Evolutionary conservation across 1,284 basidiomycete genomes (phyloP).

Genomic region (Pseudozyma sp.): DNA sequence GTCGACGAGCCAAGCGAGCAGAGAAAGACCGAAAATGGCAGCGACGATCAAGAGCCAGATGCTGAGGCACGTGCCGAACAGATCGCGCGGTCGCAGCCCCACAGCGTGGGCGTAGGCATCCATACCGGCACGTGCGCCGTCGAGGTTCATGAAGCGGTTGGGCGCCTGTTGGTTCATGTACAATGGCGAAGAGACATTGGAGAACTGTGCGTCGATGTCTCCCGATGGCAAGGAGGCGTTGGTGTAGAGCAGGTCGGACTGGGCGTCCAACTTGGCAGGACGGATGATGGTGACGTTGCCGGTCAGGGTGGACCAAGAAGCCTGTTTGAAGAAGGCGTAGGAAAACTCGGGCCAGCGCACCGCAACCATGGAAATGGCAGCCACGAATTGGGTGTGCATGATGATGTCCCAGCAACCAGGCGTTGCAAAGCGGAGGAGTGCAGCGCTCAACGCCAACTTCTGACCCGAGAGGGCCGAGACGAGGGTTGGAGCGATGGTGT

Average conservation of each 20-base stretch:
- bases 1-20: slow-evolving; percentile 74
- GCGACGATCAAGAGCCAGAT: slow-evolving; percentile 85
- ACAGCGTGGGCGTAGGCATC: slow-evolving; percentile 82
- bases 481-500: slow-evolving; percentile 69
- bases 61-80: slow-evolving; percentile 84
- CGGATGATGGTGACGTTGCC: slow-evolving; percentile 54
- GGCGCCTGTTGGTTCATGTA: slow-evolving; percentile 78
- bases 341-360: slow-evolving; percentile 92
- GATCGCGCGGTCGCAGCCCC: slow-evolving; percentile 82
- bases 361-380: slow-evolving; percentile 85
- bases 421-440: slow-evolving; percentile 89
- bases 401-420: slow-evolving; percentile 92
- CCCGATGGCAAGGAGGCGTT: slow-evolving; percentile 52
- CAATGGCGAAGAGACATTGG: slow-evolving; percentile 78
- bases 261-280: slow-evolving; percentile 14
- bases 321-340: slow-evolving; percentile 73
- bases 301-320: slow-evolving; percentile 69
- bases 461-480: slow-evolving; percentile 90
- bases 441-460: slow-evolving; percentile 83
- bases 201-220: slow-evolving; percentile 72
- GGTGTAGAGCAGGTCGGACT: slow-evolving; percentile 40
- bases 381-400: slow-evolving; percentile 84
- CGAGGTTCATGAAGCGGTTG: slow-evolving; percentile 77
- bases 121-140: slow-evolving; percentile 73
- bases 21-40: slow-evolving; percentile 77